Evolutionary conservation across 352 stramenopile species (phyloP).

Genomic region (Phytophthora europaea): DNA sequence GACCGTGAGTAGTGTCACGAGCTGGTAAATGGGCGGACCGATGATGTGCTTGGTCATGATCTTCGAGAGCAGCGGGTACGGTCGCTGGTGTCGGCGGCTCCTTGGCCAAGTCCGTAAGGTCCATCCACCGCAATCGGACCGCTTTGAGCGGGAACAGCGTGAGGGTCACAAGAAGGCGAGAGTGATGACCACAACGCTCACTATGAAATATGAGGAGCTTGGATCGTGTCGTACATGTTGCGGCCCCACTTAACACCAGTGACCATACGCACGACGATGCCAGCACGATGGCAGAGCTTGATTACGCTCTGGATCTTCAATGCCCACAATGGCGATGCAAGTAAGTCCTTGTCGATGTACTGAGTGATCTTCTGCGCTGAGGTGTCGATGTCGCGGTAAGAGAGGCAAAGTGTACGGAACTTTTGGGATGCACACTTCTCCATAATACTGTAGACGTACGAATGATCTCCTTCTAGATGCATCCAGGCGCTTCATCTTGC

Average conservation of each 20-base stretch:
- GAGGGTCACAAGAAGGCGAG: constrained; percentile 90
- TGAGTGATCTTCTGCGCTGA: constrained; percentile 71
- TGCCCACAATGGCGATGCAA: constrained; percentile 92
- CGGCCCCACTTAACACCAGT: constrained; percentile 98
- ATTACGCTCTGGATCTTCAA: constrained; percentile 96
- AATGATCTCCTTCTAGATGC: constrained; percentile 73
- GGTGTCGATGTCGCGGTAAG: constrained; percentile 84
- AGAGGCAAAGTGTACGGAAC: constrained; percentile 86
- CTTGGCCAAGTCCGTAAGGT: constrained; percentile 98
- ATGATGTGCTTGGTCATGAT: constrained; percentile 98
- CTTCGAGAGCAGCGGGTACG: constrained; percentile 95
- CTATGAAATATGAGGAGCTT: constrained; percentile 99
- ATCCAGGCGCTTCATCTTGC: constrained; percentile 72
- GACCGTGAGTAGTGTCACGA: constrained; percentile 90
- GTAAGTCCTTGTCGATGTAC: constrained; percentile 92
- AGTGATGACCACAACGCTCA: constrained; percentile 96
- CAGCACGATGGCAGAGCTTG: constrained; percentile 92
- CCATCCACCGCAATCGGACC: constrained; percentile 98
- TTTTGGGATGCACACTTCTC: constrained; percentile 86
- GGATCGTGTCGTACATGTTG: constrained; percentile 97
- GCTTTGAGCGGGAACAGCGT: constrained; percentile 93
- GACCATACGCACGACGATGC: constrained; percentile 99
- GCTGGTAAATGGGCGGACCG: constrained; percentile 93
- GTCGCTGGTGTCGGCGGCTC: constrained; percentile 92
- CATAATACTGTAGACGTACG: constrained; percentile 54